Base-by-base conservation (phyloP, 2,329 filamentous ascomycete species). In the Zopfia rhizophila region DNA sequence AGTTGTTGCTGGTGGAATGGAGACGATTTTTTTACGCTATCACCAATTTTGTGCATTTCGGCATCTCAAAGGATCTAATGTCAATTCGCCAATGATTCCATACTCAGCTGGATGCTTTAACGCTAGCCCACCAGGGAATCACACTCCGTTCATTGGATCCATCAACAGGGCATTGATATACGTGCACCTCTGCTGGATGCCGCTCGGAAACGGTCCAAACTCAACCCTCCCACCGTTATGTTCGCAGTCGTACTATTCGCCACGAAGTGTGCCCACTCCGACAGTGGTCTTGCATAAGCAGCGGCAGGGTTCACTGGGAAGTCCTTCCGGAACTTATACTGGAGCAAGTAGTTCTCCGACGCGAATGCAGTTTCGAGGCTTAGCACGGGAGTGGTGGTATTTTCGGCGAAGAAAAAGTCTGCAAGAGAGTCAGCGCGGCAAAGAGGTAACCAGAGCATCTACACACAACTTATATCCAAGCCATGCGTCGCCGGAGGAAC, bases 401-500 rank as follows among this genome's bases (percentile, higher is more conserved):
- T 35, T 27, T 36, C 23, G 16, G 39, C 39, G 21, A 35, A 43
- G 30, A 43, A 43, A 22, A 43, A 43, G 17, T 44, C 40, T 44
- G 18, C 14, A 3, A 8, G n/a, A n/a, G n/a, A n/a, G n/a, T n/a
- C n/a, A n/a, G n/a, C n/a, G n/a, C 5, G 10, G 24, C 22, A 38
- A 28, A 14, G 22, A 11, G 23, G 7, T n/a, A n/a, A n/a, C n/a
- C n/a, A n/a, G n/a, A n/a, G n/a, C n/a, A n/a, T n/a, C n/a, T 6
- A 22, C 32, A 18, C 13, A 48, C 37, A 48, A 12, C 18, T 37
- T 12, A 48, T n/a, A 29, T 48, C 38, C n/a, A 38, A n/a, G 5
- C 45, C 45, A 33, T 48, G 45, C 3, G 23, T 32, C 8, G 38
- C 38, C n/a, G 45, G 45, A 5, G 45, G 45, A 21, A 48, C 38